These are phyloP conservation scores for Phytopythium aichiense DNA, from an alignment of 352 stramenopile genomes.

Conservation along the genomic window DNA sequence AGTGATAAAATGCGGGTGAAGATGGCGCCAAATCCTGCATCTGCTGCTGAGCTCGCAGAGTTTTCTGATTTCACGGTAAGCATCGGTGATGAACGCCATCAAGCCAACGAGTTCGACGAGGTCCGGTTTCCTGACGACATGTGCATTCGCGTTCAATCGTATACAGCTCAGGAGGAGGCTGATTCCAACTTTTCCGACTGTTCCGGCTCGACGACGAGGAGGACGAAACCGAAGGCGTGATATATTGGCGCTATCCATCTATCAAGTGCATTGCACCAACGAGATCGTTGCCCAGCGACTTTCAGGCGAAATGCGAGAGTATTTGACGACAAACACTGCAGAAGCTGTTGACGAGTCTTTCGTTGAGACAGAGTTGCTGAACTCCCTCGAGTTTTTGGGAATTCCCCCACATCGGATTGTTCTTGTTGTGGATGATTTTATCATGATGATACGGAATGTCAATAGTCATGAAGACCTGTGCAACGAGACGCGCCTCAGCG, in stretches of 20 bases:
- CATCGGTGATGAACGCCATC: not conserved
- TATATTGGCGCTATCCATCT: not conserved
- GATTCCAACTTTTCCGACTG: not conserved
- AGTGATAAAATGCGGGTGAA: slow-evolving; percentile 9
- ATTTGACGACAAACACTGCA: not conserved
- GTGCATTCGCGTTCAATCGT: not conserved
- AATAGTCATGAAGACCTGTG: slow-evolving; percentile 9
- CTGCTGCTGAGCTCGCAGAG: not conserved
- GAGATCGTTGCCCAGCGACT: not conserved
- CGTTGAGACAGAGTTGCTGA: not conserved
- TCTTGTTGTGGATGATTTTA: not conserved
- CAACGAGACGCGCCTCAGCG: slow-evolving; percentile 10
- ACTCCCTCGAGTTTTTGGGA: not conserved
- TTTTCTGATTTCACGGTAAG: not conserved
- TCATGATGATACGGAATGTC: slow-evolving; percentile 15
- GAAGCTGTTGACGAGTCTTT: not conserved
- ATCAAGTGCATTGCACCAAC: not conserved
- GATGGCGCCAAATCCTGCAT: not conserved
- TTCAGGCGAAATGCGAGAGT: not conserved
- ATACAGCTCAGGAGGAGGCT: not conserved
- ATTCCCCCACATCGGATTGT: not conserved
- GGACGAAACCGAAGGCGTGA: not conserved
- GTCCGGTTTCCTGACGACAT: not conserved
- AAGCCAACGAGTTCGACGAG: not conserved
- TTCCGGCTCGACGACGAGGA: not conserved